Evolutionary conservation across 352 stramenopile genomes (phyloP).

Genomic region (Phytophthora sansomeana): DNA sequence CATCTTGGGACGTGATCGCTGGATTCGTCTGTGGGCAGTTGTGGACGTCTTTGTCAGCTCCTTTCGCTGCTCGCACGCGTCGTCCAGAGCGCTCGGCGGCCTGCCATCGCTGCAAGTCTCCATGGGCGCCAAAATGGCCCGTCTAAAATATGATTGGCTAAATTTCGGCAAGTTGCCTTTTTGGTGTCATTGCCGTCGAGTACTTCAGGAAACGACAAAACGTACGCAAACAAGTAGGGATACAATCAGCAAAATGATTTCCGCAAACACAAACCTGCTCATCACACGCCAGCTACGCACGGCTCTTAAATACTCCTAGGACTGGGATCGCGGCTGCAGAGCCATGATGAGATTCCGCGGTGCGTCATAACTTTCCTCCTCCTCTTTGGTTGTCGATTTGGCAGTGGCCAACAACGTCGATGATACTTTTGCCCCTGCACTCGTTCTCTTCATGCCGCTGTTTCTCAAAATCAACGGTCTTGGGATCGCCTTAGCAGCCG

Average conservation of each 20-base stretch:
- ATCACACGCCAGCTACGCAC: conserved; percentile 3
- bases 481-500: conserved; percentile 19
- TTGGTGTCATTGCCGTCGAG: no score
- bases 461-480: conserved; percentile 15
- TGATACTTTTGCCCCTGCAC: conserved; percentile 6
- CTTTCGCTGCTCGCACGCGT: conserved; percentile 10
- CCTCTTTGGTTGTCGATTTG: conserved; percentile 13
- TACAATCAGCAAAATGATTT: conserved; percentile 20
- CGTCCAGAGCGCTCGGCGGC: background rate
- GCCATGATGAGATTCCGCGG: conserved; percentile 36
- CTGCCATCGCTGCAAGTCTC: background rate
- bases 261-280: conserved; percentile 2
- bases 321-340: conserved; percentile 32
- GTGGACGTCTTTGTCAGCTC: conserved; percentile 9
- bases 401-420: conserved; percentile 1
- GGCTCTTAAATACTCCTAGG: conserved; percentile 39
- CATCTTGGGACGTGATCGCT: conserved; percentile 7
- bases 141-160: conserved; percentile 4
- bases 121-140: background rate
- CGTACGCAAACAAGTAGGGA: no score
- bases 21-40: background rate
- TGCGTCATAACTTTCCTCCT: conserved; percentile 33
- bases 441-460: background rate
- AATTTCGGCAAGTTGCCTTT: background rate
- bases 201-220: no score